Evolutionary conservation across 1,284 basidiomycete species (phyloP), one percentile per base, ranked within the genome.

Genomic region (Trichosporon inkin): DNA sequence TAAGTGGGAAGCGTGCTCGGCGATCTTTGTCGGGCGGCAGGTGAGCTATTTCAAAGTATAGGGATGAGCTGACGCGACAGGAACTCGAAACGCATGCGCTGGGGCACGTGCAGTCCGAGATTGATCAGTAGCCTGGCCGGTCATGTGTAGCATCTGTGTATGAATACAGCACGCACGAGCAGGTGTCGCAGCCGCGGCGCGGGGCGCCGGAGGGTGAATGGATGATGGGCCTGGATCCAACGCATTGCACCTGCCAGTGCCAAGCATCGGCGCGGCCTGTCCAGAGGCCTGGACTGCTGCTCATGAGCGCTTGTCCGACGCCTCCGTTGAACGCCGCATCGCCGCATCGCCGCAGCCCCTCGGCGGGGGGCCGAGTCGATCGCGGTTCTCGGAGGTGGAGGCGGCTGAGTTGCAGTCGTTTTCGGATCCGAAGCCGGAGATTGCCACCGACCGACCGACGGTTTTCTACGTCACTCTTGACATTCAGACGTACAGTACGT

Each of bases 1-100:
- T 54, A 67, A 67, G 58, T 67, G 66, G 68, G 44, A 32, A 10
- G 49, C 13, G 58, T 68, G 60, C 38, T 63, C 61, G 11, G 8
- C 19, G 3, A 13, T 35, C 13, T 11, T n/a, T 10, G 28, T 19
- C 2, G 10, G 17, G 55, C 51, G 40, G 13, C 49, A 59, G 57
- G 63, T 32, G 28, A 32, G 28, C 28, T 5, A 32, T 5, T 32
- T 32, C 5, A 32, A 5, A 32, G 5, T 32, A 32, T n/a, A n/a
- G n/a, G 28, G 28, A 32, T 8, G 8, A 32, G 28, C 28, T 32
- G 28, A 32, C 24, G 55, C 51, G 40, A 8, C 49, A 59, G 57
- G 63, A 63, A 34, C 53, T 67, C 4, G 57, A 58, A 37, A 40
- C 39, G 17, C 66, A 67, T 36, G 65, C 58, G 14, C 22, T 62